phyloP scores from a whole-genome alignment of 305 asterid genomes.

The Fraxinus xanthoxyloides region DNA sequence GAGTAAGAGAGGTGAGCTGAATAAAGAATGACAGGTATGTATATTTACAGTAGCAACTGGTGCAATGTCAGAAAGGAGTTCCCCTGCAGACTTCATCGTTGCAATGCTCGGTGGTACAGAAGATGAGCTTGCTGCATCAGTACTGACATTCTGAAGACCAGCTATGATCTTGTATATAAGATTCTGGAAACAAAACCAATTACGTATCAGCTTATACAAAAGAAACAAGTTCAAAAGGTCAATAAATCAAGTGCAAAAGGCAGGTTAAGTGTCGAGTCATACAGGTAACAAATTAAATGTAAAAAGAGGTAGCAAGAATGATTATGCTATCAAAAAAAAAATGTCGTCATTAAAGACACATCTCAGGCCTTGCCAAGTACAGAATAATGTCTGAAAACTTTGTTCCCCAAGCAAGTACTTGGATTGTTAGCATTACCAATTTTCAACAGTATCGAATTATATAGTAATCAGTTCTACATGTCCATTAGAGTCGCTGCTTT shows the following conservation, averaged over 20 bases:
- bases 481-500: neutral
- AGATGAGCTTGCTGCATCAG: constrained; percentile 82
- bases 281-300: neutral
- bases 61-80: constrained; percentile 73
- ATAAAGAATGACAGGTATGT: constrained; percentile 10
- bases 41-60: constrained; percentile 60
- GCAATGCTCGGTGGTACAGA: constrained; percentile 66
- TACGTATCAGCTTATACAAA: constrained; percentile 23
- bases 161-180: constrained; percentile 77
- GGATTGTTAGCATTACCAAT: neutral
- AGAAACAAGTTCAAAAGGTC: constrained; percentile 2
- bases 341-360: neutral
- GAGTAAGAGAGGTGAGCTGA: neutral
- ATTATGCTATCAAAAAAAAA: neutral
- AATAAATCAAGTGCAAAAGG: neutral
- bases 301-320: neutral
- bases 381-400: neutral
- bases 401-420: neutral
- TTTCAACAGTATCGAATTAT: neutral
- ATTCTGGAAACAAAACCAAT: constrained; percentile 43
- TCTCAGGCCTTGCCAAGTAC: neutral
- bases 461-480: neutral
- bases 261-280: neutral
- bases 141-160: constrained; percentile 72
- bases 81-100: constrained; percentile 61